Base-by-base conservation (phyloP, 768 basidiomycete species). In the Epithele typhae region DNA sequence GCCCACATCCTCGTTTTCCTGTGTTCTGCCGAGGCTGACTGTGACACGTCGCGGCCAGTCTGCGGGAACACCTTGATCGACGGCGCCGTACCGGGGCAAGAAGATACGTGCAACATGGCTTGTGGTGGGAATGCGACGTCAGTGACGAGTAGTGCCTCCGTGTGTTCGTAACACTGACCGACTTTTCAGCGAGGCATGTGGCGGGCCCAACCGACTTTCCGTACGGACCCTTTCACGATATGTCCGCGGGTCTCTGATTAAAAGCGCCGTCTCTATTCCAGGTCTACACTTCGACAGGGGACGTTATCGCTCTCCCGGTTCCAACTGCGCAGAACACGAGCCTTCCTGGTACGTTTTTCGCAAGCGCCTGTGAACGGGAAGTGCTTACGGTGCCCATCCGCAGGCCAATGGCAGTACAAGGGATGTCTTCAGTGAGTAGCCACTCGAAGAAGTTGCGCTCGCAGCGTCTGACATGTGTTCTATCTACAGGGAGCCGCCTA, bases 71-170 rank as follows among this genome's bases (percentile, higher is more conserved):
- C 69, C 10, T 67, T 91, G 38, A 68, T 81, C 11, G 71, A 77
- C 24, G 84, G 82, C 9, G 87, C 85, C 1, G 76, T 73, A 1
- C 39, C 56, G 14, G 75, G 74, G 0, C 51, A 68, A 1, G 73
- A 75, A 1, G 62, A 67, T 3, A 72, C 73, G 27, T 94, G 92
- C 59, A 78, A 75, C 60, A 87, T 84, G 84, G 73, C 71, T 0
- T 94, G 92, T 51, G 74, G 74, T 15, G 92, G 88, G 19, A 82
- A 81, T 48, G 32, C 77, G 10, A 70, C 76, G 86, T 85, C 52
- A 55, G 82, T 61, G 0, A 34, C 32, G 33, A 22, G 25, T 24
- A 17, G 21, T 5, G 24, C 21, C 15, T 25, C 30, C 51, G n/a
- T 50, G 25, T n/a, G 42, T 54, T n/a, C 51, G 45, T 32, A 35